Percentiles rank a stretch among this genome's conserved stretches.
phyloP scores from a whole-genome alignment of 140 eudicot genomes.

The Senecio squalidus region DNA sequence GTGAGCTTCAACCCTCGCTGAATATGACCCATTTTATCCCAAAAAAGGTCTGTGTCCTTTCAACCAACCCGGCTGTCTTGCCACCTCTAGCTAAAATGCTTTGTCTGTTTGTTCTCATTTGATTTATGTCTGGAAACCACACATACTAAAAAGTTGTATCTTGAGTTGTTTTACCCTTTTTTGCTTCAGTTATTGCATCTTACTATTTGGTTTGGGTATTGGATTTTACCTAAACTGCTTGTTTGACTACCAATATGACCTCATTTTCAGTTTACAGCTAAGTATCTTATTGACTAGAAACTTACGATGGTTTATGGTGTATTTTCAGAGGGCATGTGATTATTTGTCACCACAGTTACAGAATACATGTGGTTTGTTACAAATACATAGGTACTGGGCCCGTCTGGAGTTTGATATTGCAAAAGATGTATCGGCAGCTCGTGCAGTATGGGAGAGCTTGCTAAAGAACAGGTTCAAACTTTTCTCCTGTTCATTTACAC shows the following conservation, averaged over 20 bases:
- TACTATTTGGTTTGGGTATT: too few species aligned
- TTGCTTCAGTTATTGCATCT: not conserved
- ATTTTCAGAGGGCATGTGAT: constrained; percentile 86
- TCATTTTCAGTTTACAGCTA: not conserved
- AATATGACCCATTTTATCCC: too few species aligned
- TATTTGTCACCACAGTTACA: constrained; percentile 60
- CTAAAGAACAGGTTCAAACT: constrained; percentile 66
- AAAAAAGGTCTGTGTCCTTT: too few species aligned
- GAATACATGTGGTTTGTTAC: constrained; percentile 60
- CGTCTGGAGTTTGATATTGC: constrained; percentile 58
- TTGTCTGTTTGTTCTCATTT: not conserved
- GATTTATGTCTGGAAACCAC: not conserved
- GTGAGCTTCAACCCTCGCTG: too few species aligned
- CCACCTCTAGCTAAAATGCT: not conserved
- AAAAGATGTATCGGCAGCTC: constrained; percentile 70
- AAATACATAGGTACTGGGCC: constrained; percentile 83
- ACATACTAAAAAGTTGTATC: not conserved
- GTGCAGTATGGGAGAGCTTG: constrained; percentile 95
- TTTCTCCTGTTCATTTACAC: not conserved
- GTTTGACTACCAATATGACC: not conserved
- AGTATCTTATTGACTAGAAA: constrained; percentile 2
- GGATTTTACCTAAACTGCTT: too few species aligned
- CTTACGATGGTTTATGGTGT: constrained; percentile 16
- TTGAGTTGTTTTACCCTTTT: not conserved
- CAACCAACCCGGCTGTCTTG: too few species aligned